Percentiles rank a stretch among this genome's conserved stretches.
phyloP scores from a whole-genome alignment of 2,329 filamentous ascomycete genomes.

The Aspergillus costaricaensis region DNA sequence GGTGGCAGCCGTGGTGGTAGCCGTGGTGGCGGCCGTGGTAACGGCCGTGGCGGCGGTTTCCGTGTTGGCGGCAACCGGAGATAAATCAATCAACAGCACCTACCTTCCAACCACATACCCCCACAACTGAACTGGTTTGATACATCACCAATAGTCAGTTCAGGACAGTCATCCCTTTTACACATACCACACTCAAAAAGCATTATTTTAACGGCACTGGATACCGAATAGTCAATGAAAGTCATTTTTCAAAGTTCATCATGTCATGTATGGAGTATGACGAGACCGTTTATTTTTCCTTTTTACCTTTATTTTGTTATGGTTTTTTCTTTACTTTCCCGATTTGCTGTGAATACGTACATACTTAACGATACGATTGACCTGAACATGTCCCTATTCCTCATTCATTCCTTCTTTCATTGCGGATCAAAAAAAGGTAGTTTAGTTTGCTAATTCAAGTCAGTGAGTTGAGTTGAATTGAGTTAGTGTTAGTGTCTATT shows the following conservation, averaged over 20 bases:
- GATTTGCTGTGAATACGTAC: background rate
- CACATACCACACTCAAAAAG: background rate
- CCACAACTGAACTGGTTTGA: background rate
- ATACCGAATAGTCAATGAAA: background rate
- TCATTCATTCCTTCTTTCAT: background rate
- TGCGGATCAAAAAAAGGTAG: background rate
- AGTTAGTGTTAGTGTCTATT: background rate
- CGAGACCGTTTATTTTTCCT: background rate
- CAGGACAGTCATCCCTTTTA: background rate
- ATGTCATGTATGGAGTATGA: background rate
- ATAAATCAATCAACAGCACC: background rate
- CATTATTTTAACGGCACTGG: background rate
- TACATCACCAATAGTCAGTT: background rate
- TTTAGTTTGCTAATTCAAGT: background rate
- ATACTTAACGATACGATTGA: background rate
- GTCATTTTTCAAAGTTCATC: background rate
- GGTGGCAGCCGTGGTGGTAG: constrained; percentile 25
- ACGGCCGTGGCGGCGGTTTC: constrained; percentile 3
- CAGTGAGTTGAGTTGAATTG: background rate
- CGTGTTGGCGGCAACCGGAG: background rate
- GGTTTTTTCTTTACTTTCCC: background rate
- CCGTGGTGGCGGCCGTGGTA: constrained; percentile 16
- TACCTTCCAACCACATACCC: background rate
- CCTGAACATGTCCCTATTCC: background rate
- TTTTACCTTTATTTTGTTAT: background rate